phyloP scores from a whole-genome alignment of 2,329 filamentous ascomycete species.

The Acephala macrosclerotiorum region DNA sequence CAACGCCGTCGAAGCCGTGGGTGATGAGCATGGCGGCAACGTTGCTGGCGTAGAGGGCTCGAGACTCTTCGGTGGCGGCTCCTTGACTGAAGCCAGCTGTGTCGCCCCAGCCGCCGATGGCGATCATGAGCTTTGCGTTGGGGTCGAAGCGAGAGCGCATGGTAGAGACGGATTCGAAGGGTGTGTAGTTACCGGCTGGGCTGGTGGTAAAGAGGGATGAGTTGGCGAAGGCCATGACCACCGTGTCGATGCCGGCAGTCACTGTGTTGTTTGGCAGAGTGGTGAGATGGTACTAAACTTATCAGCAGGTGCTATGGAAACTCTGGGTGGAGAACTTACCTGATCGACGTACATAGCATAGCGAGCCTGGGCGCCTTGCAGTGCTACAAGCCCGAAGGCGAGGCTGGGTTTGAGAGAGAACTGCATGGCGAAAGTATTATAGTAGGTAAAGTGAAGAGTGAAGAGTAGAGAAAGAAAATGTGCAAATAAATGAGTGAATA shows the following conservation, averaged over 20 bases:
- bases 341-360: constrained; percentile 25
- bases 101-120: constrained; percentile 80
- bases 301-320: not conserved
- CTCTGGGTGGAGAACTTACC: constrained; percentile 13
- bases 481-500: too few relatives aligned
- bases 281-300: constrained; percentile 14
- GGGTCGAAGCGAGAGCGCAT: constrained; percentile 48
- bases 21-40: constrained; percentile 66
- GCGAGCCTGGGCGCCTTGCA: constrained; percentile 18
- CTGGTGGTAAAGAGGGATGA: constrained; percentile 29
- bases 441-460: not conserved
- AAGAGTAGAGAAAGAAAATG: not conserved
- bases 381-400: constrained; percentile 16
- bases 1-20: constrained; percentile 69
- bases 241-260: constrained; percentile 30
- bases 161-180: constrained; percentile 28
- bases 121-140: constrained; percentile 70
- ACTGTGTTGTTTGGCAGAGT: constrained; percentile 29
- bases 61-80: constrained; percentile 57
- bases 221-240: constrained; percentile 34
- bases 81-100: constrained; percentile 67
- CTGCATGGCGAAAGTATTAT: constrained; percentile 23
- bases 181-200: constrained; percentile 30
- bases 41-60: constrained; percentile 68
- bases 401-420: constrained; percentile 15